Evolutionary conservation across 78 protist genomes (phyloP), one percentile per base, ranked within the genome.

Genomic region (Corallochytrium limacisporum): DNA sequence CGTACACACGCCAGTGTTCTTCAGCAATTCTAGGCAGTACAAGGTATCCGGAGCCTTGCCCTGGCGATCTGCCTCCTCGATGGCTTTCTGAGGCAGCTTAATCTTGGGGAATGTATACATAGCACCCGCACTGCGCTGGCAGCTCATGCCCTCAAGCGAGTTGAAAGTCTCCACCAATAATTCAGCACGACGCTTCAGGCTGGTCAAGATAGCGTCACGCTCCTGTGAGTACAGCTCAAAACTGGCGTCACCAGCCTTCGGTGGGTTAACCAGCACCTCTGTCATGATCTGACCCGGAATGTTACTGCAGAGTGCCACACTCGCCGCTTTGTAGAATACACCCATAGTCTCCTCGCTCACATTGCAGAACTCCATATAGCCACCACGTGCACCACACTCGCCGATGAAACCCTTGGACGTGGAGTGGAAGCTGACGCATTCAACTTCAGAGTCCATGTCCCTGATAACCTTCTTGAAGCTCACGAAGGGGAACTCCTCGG

Each of bases 381-480:
- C 99, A 28, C 97, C 95, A 32, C 99, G 79, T 46, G 43, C 39
- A 24, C 99, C 99, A 36, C 97, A 75, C 67, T 98, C 99, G 29
- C 98, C 99, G n/a, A 90, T 31, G 40, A 94, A 67, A n/a, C 99
- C 99, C 84, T 98, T 95, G 51, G 96, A 86, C 35, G 80, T 56
- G 24, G 86, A 73, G 80, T 93, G 98, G 89, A 94, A 93, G 10
- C 98, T 92, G 33, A 82, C 40, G 40, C 95, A 66, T 72, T 80
- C 89, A 7, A 89, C 26, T 7, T 39, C 62, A 69, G 40, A 13
- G 13, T 5, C 18, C 20, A 10, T 54, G 48, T 65, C 59, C 10
- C 15, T 9, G 20, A 28, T 24, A 1, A 81, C 89, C 74, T 81
- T 68, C 38, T 79, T 75, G 89, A 97, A 94, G 24, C 97, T 91